A percentile compares a stretch with the other conserved stretches of the same genome.
Conservation (phyloP, 768 basidiomycete species). For the Chalciporus pseudorubinellus region DNA sequence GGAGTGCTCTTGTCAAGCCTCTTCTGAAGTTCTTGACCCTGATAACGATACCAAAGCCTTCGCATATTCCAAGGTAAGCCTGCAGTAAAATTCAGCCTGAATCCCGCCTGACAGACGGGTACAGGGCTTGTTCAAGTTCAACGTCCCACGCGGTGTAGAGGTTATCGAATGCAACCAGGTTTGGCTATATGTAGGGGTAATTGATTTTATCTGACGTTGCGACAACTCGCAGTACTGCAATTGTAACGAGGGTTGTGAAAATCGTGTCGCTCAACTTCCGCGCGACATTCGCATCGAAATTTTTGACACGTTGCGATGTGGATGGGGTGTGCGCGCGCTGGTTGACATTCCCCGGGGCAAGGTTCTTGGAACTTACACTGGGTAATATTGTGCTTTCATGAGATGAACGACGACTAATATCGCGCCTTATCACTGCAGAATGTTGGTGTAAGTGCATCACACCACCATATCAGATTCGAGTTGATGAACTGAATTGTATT, state of each 20-base stretch:
- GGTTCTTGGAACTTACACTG: constrained; percentile 66
- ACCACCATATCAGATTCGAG: neutral
- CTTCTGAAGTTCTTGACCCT: constrained; percentile 38
- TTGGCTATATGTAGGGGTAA: constrained; percentile 5
- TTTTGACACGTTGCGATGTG: constrained; percentile 58
- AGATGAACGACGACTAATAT: constrained; percentile 2
- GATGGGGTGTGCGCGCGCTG: constrained; percentile 64
- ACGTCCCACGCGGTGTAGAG: constrained; percentile 40
- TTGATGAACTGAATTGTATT: neutral
- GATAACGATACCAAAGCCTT: constrained; percentile 26
- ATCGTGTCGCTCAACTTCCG: constrained; percentile 60
- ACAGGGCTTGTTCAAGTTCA: constrained; percentile 52
- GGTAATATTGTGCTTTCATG: constrained; percentile 40
- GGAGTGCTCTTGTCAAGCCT: constrained; percentile 48
- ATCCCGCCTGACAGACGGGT: constrained; percentile 1
- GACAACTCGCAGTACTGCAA: constrained; percentile 38
- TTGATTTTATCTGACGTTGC: neutral
- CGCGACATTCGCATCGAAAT: constrained; percentile 57
- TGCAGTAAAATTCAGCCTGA: neutral
- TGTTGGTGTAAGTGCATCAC: constrained; percentile 41
- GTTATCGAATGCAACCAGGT: constrained; percentile 70
- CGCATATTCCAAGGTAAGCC: constrained; percentile 44
- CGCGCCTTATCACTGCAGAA: constrained; percentile 29
- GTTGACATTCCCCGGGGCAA: constrained; percentile 46
- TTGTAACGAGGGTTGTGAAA: constrained; percentile 47